Evolutionary conservation across 2,329 filamentous ascomycete species (phyloP), one percentile per base, ranked within the genome.

Genomic region (Botrytis fragariae): DNA sequence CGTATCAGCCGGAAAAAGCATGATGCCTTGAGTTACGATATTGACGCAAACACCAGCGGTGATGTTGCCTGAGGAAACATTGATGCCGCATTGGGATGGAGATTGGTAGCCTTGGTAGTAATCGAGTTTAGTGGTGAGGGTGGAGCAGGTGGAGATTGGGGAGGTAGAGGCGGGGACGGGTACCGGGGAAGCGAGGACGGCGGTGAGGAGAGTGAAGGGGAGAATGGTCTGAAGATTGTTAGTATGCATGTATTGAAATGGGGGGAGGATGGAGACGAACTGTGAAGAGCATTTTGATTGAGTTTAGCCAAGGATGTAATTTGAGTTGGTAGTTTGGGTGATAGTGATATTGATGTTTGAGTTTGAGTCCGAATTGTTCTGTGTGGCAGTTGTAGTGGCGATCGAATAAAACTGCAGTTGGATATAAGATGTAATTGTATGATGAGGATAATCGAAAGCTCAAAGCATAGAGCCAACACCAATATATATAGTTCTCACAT

Each of bases 241-340:
- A 72, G 35, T 57, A 8, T 39, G 20, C 22, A 12, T 39, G 20
- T 14, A n/a, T 12, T 57, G 20, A 6, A 20, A 7, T 29, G 20
- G n/a, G 4, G 10, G 12, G 6, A 29, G 35, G n/a, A 35, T 22
- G 60, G n/a, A 6, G 20, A 67, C 61, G 20, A 29, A 72, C 70
- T 59, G 70, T 67, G 45, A 67, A 72, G 61, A 72, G 45, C 70
- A 72, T 72, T 69, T 69, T 69, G 65, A 69, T 22, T 32, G 20
- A 16, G n/a, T 18, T 42, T 69, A 29, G 10, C 22, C 14, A 59
- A 44, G 29, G 61, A 65, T n/a, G 18, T n/a, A 22, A 29, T n/a
- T 20, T 22, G 42, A 20, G 35, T 59, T 39, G 37, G 29, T 61
- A 35, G 37, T n/a, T 69, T 35, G 32, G 39, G 25, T 45, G 37